Conservation (phyloP, 768 basidiomycete genomes). For the Strobilomyces echinocephalus region DNA sequence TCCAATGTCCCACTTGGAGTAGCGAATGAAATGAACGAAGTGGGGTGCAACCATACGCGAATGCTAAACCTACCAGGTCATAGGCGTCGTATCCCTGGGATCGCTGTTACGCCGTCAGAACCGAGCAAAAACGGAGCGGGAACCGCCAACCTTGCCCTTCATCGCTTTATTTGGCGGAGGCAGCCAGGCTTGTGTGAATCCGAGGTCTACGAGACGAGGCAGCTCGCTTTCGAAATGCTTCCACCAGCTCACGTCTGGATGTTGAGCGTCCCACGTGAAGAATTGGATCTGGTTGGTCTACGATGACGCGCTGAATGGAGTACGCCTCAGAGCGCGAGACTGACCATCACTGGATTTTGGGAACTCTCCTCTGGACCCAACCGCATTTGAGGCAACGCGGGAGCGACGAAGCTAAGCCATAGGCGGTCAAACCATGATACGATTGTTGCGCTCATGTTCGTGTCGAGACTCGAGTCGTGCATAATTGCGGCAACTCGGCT, state of each 20-base stretch:
- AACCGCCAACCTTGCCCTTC: conserved; percentile 38
- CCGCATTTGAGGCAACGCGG: conserved; percentile 57
- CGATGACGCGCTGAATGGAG: background rate
- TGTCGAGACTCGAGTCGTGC: background rate
- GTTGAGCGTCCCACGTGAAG: conserved; percentile 74
- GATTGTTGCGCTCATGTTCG: conserved; percentile 9
- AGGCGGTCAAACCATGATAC: conserved; percentile 24
- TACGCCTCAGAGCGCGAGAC: conserved; percentile 10
- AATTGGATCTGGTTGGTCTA: conserved; percentile 60
- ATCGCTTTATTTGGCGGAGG: conserved; percentile 82
- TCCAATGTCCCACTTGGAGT: conserved; percentile 74
- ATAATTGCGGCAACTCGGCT: background rate
- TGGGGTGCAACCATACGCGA: background rate
- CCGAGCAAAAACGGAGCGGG: background rate
- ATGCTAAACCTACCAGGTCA: conserved; percentile 55
- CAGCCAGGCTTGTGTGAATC: conserved; percentile 79
- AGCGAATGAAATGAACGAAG: background rate
- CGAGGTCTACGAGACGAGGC: conserved; percentile 57
- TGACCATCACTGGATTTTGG: conserved; percentile 67
- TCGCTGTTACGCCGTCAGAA: conserved; percentile 35
- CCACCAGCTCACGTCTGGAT: conserved; percentile 73
- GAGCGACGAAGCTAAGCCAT: conserved; percentile 16
- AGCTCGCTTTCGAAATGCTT: conserved; percentile 63
- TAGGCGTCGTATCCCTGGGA: conserved; percentile 85
- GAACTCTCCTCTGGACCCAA: conserved; percentile 46